Evolutionary conservation across 306 rosid species (phyloP), one percentile per base, ranked within the genome.

Genomic region (Rosa multiflora): DNA sequence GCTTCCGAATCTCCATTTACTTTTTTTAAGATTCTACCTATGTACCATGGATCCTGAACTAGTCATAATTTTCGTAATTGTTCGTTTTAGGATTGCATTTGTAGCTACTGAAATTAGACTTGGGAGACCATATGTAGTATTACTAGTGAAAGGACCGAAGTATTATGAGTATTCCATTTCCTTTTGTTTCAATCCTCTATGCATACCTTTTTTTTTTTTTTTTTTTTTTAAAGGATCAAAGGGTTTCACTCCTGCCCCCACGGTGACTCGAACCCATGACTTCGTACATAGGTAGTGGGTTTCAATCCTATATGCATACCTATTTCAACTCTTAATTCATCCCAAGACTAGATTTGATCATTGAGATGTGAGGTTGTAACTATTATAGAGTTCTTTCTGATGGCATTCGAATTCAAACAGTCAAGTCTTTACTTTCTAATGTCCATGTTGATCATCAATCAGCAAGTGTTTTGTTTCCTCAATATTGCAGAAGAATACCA

Each of bases 401-500:
- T 64, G 0, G 6, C 66, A 51, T 37, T 2, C 62, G 3, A 51
- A 66, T 49, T 51, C 74, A 35, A 17, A 15, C n/a, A 51, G 11
- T 12, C 56, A 51, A 76, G 53, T 6, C 56, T 5, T 68, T 32
- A 39, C 4, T 51, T 59, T 3, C 13, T 23, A 12, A 62, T 6
- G 0, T 59, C 21, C 7, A n/a, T 77, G 58, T 29, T 10, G 78
- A 43, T 56, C 75, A 81, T 61, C 29, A 18, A 12, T 21, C 46
- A 74, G 42, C 70, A 76, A 44, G 43, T 67, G 2, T 80, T 70
- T 52, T 12, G 72, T 69, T 47, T 75, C 14, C 61, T 67, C 79
- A 71, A 6, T 71, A 18, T 18, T 83, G 81, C 91, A 94, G 98
- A 94, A 90, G 85, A 94, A 94, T 81, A 93, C 97, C 21, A 75